These are phyloP conservation scores for Gentiana straminea DNA, from an alignment of 257 asterid species.

Conservation along the genomic window DNA sequence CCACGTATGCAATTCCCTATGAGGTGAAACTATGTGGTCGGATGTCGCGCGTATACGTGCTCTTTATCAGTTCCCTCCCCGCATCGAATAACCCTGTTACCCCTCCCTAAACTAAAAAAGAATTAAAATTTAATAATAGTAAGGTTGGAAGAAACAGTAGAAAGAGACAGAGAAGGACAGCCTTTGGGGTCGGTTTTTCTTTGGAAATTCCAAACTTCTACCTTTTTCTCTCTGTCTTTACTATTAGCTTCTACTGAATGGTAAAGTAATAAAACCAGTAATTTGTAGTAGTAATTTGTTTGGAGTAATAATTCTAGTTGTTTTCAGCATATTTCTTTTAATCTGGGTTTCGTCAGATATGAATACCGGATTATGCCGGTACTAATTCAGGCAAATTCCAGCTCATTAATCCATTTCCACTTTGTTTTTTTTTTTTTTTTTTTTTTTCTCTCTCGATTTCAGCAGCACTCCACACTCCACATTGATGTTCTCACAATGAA, in stretches of 20 bases:
- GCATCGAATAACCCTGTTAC: too few relatives aligned
- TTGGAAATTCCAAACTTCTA: conserved; percentile 3
- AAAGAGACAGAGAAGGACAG: conserved; percentile 4
- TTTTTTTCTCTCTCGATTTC: neutral
- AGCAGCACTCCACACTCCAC: neutral
- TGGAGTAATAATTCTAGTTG: conserved; percentile 3
- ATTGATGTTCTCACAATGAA: conserved; percentile 4
- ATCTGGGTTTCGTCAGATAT: conserved; percentile 11
- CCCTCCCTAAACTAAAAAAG: too few relatives aligned
- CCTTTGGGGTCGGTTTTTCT: conserved; percentile 9
- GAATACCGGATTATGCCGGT: neutral
- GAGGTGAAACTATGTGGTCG: too few relatives aligned
- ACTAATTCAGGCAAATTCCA: neutral
- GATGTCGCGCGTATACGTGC: too few relatives aligned
- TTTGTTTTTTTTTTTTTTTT: neutral
- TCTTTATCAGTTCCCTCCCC: too few relatives aligned
- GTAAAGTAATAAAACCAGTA: neutral
- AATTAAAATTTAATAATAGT: neutral
- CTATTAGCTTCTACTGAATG: neutral
- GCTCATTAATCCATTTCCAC: conserved; percentile 6
- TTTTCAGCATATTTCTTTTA: conserved; percentile 6
- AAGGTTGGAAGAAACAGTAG: neutral
- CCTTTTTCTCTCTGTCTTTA: conserved; percentile 1
- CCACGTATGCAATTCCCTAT: too few relatives aligned
- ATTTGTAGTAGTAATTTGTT: neutral